A percentile compares a stretch with the other conserved stretches of the same genome.
phyloP scores from a whole-genome alignment of 2,329 filamentous ascomycete species.

The Epichloe brachyelytri region DNA sequence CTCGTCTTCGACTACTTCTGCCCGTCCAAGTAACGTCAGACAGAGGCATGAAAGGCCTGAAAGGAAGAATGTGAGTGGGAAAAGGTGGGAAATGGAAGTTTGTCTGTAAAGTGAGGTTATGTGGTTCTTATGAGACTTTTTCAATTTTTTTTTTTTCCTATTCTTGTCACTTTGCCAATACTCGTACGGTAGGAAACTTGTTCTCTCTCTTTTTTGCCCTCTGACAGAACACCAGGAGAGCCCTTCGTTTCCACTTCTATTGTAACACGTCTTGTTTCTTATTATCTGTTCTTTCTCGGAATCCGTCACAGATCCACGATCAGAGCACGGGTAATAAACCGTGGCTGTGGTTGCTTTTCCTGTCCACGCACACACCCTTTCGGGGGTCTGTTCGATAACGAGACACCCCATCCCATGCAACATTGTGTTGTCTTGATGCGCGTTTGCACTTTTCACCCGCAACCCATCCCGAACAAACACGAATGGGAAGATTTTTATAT shows the following conservation, averaged over 20 bases:
- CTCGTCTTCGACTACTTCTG: too few species aligned
- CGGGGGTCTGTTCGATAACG: background rate
- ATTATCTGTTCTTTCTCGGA: background rate
- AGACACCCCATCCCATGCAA: background rate
- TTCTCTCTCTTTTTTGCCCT: too few species aligned
- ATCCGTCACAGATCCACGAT: background rate
- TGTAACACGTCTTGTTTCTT: background rate
- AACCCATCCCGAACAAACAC: too few species aligned
- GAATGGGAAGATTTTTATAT: too few species aligned
- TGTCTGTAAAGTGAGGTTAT: background rate
- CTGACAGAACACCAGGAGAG: too few species aligned
- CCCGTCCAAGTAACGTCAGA: too few species aligned
- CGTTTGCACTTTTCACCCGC: too few species aligned
- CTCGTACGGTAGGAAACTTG: background rate
- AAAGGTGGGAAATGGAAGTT: background rate
- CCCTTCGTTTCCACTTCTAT: background rate
- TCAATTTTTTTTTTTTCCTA: background rate
- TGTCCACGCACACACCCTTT: background rate
- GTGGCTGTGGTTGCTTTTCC: background rate
- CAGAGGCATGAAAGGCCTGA: background rate
- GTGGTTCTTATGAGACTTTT: background rate
- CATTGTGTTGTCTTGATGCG: too few species aligned
- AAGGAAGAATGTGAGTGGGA: background rate
- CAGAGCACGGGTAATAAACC: background rate
- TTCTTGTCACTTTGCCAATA: background rate